Evolutionary conservation across 257 asterid species (phyloP), one percentile per base, ranked within the genome.

Genomic region (Solanum appendiculatum): DNA sequence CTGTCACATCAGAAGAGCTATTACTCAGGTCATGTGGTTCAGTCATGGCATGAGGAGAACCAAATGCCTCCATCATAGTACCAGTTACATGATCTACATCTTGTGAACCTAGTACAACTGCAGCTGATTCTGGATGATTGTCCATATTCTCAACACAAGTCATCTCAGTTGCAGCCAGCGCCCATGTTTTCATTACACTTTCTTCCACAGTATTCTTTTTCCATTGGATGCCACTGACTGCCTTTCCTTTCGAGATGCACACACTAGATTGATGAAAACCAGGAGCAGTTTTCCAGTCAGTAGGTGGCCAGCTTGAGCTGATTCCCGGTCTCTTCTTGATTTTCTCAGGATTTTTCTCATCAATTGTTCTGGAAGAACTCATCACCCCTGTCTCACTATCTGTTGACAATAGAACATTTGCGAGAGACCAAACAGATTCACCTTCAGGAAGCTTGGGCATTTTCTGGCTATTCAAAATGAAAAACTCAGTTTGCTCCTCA

Each of bases 391-490:
- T 42, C 78, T 89, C 85, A n/a, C 72, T 89, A 81, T 88, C 95
- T 51, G 73, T 63, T 88, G 93, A 89, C 20, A 86, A 86, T 18
- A 91, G 48, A 48, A 39, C 36, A 13, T 93, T 42, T 40, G 90
- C 88, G 68, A 97, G 91, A 80, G 96, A 93, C 99, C 99, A 97
- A 36, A 70, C 56, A 31, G 90, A 58, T 91, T 97, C 99, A 69
- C 90, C 94, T 1, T 73, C 88, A 37, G 98, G 96, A 87, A 96
- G 94, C 86, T 91, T 90, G 40, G 96, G 96, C 78, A 96, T 90
- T 90, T 95, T 96, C 92, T 93, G 99, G 94, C 96, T 93, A 89
- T 94, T 96, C 82, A 92, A 73, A 74, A 97, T 93, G 92, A 96
- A 96, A 88, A 87, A 88, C 86, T 96, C 99, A 15, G 91, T 92